Base-by-base conservation (phyloP, 495 filamentous ascomycete genomes). In the Xylaria palmicola region DNA sequence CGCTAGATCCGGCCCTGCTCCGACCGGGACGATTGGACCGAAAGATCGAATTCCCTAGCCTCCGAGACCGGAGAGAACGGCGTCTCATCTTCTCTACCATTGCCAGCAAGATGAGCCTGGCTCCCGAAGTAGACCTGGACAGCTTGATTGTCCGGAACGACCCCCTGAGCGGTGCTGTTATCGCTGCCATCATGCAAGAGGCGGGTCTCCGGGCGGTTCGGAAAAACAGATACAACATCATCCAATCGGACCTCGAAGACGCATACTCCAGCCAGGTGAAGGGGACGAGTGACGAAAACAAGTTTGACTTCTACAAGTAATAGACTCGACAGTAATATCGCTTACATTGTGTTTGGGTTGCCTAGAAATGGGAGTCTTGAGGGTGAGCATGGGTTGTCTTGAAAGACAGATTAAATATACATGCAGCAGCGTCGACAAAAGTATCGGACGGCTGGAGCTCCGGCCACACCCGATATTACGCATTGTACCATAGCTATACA, bases 141-240 rank as follows among this genome's bases (percentile, higher is more conserved):
- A 91, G 88, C 49, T 80, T 98, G 64, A 98, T 98, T 68, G 90
- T 96, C 59, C 86, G 94, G 54, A 98, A 98, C 69, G 94, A 98
- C 74, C 93, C 94, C 1, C 75, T 98, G 62, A 93, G 89, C 62
- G 94, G 94, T 65, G 94, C 94, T 43, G 88, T 98, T 64, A 98
- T 98, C 75, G 94, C 94, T 19, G 94, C 94, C 26, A 95, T 98
- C 73, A 98, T 98, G 94, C 94, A 98, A 75, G 94, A 98, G 76
- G 95, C 94, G 37, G 94, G 94, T 62, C 80, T 98, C 61, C 85
- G 94, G 56, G 94, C 94, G 41, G 95, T 98, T 51, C 83, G 94
- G 68, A 98, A 98, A 85, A 98, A 98, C 74, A 81, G 94, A 63
- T 98, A 98, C 76, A 97, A 98, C 71, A 98, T 98, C 72, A 97